Evolutionary conservation across 495 filamentous ascomycete genomes (phyloP).

Genomic region (Paragyromitra xinjiangensis): DNA sequence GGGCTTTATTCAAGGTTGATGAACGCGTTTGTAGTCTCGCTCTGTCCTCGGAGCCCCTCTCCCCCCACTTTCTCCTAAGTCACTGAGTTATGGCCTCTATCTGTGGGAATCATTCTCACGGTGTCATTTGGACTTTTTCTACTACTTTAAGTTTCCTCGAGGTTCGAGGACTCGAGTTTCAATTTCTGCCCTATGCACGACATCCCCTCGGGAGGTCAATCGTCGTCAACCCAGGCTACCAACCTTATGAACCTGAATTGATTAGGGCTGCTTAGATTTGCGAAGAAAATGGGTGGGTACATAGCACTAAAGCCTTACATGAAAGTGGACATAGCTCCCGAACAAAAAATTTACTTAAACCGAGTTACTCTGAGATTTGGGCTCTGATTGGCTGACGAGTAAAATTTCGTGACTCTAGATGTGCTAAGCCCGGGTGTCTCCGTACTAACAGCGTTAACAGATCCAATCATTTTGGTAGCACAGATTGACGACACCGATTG

Average conservation of each 20-base stretch:
- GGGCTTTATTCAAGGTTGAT: background rate
- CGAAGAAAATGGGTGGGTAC: slow-evolving; percentile 1
- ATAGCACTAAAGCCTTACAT: background rate
- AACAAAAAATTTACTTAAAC: background rate
- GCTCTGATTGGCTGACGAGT: slow-evolving; percentile 38
- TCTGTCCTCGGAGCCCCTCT: background rate
- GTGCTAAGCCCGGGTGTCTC: slow-evolving; percentile 1
- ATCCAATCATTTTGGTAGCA: slow-evolving; percentile 26
- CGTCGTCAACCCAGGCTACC: background rate
- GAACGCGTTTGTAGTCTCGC: background rate
- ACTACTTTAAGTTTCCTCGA: background rate
- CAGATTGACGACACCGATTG: slow-evolving; percentile 37
- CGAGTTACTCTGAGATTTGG: background rate
- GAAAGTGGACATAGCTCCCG: background rate
- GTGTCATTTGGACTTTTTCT: background rate
- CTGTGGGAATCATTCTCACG: background rate
- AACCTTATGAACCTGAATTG: background rate
- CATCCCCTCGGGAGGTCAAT: slow-evolving; percentile 12
- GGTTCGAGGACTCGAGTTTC: background rate
- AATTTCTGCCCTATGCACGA: background rate
- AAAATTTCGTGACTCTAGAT: slow-evolving; percentile 24
- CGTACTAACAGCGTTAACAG: slow-evolving; percentile 12
- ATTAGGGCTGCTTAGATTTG: background rate
- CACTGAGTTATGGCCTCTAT: slow-evolving; percentile 13
- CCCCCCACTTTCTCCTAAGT: slow-evolving; percentile 4